Percentiles rank a stretch among this genome's conserved stretches.
Evolutionary conservation across 1,284 basidiomycete species (phyloP).

Genomic region (Bondarzewia mesenterica): DNA sequence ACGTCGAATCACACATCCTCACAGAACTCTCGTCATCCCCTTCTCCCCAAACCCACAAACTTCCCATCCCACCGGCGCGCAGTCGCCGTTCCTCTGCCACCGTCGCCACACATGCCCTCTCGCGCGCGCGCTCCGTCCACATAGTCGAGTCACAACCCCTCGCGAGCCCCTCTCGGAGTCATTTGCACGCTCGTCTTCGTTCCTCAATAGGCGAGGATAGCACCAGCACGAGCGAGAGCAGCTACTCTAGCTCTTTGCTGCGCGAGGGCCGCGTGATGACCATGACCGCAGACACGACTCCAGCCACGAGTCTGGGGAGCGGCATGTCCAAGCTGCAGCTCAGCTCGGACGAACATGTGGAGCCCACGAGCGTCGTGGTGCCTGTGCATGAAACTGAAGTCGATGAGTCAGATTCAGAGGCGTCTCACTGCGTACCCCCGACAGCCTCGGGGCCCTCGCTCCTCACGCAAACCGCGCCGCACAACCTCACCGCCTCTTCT

Average conservation of each 20-base stretch:
- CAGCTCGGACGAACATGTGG: slow-evolving; percentile 1
- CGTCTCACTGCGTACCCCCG: neutral
- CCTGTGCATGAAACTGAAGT: neutral
- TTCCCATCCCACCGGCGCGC: slow-evolving; percentile 58
- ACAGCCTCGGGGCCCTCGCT: slow-evolving; percentile 41
- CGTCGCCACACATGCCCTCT: slow-evolving; percentile 10
- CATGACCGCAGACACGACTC: slow-evolving; percentile 17
- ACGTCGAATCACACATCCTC: slow-evolving; percentile 64
- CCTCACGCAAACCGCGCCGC: slow-evolving; percentile 58
- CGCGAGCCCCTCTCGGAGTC: slow-evolving; percentile 34
- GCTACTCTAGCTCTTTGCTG: slow-evolving; percentile 11
- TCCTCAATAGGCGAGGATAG: slow-evolving; percentile 6
- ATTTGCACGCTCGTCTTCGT: slow-evolving; percentile 29
- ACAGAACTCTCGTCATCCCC: slow-evolving; percentile 58
- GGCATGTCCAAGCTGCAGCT: slow-evolving; percentile 19
- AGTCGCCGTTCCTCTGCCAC: slow-evolving; percentile 48
- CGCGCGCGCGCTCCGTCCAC: slow-evolving; percentile 45
- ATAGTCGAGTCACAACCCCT: slow-evolving; percentile 74
- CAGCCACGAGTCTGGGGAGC: slow-evolving; percentile 26
- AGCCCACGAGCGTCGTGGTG: neutral
- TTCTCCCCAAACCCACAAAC: slow-evolving; percentile 59
- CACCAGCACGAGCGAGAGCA: slow-evolving; percentile 8
- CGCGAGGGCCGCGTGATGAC: slow-evolving; percentile 15
- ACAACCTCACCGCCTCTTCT: slow-evolving; percentile 12
- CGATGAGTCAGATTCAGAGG: slow-evolving; percentile 1